Percentiles rank a stretch among this genome's conserved stretches.
Evolutionary conservation across 345 rosid species (phyloP).

Genomic region (Kandelia obovata): DNA sequence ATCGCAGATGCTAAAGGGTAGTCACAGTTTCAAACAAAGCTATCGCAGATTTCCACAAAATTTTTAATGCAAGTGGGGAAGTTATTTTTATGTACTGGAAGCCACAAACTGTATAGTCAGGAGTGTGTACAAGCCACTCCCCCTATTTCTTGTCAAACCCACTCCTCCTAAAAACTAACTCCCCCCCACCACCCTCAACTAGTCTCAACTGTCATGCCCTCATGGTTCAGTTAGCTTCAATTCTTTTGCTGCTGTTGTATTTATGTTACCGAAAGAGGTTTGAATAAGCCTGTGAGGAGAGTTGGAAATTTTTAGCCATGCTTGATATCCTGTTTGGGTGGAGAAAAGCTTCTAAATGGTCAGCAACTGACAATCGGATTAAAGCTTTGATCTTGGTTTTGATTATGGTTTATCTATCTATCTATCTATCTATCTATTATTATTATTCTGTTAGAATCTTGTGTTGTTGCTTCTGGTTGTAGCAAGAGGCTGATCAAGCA

Average conservation of each 20-base stretch:
- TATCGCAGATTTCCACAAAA: too few relatives aligned
- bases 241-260: constrained; percentile 4
- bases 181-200: constrained; percentile 21
- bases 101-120: too few relatives aligned
- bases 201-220: constrained; percentile 8
- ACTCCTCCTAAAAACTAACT: constrained; percentile 36
- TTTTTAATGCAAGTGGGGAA: too few relatives aligned
- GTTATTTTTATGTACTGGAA: too few relatives aligned
- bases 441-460: not conserved
- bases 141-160: constrained; percentile 30
- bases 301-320: constrained; percentile 35
- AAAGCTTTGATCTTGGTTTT: not conserved
- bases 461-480: constrained; percentile 19
- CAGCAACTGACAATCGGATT: not conserved
- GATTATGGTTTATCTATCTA: not conserved
- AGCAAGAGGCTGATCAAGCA: constrained; percentile 60
- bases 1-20: too few relatives aligned
- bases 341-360: constrained; percentile 86
- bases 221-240: constrained; percentile 16
- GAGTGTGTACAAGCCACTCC: too few relatives aligned
- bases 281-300: not conserved
- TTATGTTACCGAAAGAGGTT: not conserved
- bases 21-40: too few relatives aligned
- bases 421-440: not conserved
- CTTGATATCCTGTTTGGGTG: constrained; percentile 66